Base-by-base conservation (phyloP, 768 basidiomycete species). In the Suillus brevipes region DNA sequence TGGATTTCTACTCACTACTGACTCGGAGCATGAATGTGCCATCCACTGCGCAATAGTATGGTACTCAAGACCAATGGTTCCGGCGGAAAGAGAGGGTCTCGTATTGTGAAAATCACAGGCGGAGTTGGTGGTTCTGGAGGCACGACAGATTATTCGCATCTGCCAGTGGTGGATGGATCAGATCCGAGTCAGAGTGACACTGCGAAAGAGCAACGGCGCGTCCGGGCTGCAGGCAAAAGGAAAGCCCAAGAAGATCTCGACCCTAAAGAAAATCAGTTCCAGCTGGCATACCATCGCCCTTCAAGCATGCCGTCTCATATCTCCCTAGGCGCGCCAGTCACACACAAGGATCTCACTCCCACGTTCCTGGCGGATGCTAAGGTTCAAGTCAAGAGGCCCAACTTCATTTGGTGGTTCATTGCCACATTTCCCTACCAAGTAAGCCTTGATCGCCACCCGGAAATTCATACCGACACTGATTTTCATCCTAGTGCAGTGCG, bases 391-490 rank as follows among this genome's bases (percentile, higher is more conserved):
- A n/a, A 12, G 4, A n/a, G 10, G n/a, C 45, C 20, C 45, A n/a
- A n/a, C 10, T 45, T 45, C 45, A 45, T 45, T 12, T 10, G 10
- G n/a, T 45, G n/a, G n/a, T 45, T 45, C n/a, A n/a, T 45, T 2
- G 20, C 45, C n/a, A n/a, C 20, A n/a, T n/a, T n/a, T n/a, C 9
- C 45, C 20, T 45, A 45, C n/a, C 20, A 45, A 45, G 45, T n/a
- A 9, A 45, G 43, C 8, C 4, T n/a, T n/a, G 0, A n/a, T 45
- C 1, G n/a, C 16, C 4, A 18, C n/a, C 2, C 0, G n/a, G n/a
- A n/a, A n/a, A n/a, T n/a, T n/a, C n/a, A n/a, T 3, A 6, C 45
- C n/a, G 10, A 45, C 20, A 3, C 45, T 45, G 10, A 45, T 45
- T n/a, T 45, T n/a, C 4, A 4, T 45, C 45, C 9, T 45, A 10